Conservation (phyloP, 2,329 filamentous ascomycete genomes). For the Diatrype stigma region DNA sequence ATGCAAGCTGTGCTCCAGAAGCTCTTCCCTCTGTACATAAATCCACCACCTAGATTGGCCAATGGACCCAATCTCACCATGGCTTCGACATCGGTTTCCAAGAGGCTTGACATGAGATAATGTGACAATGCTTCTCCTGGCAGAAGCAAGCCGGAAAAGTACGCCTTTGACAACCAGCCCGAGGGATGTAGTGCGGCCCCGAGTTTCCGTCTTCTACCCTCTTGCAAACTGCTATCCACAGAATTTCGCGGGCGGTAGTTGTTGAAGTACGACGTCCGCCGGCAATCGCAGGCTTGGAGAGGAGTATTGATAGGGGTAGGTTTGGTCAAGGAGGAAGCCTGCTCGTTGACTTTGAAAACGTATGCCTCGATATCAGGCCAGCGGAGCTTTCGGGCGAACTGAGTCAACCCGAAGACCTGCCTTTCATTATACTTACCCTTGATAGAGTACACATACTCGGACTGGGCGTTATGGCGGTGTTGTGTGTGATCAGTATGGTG, state of each 20-base stretch:
- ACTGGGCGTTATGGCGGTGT: slow-evolving; percentile 28
- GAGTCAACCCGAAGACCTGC: slow-evolving; percentile 57
- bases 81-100: slow-evolving; percentile 61
- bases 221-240: slow-evolving; percentile 25
- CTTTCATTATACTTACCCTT: slow-evolving; percentile 52
- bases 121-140: slow-evolving; percentile 61
- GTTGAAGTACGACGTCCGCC: slow-evolving; percentile 45
- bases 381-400: slow-evolving; percentile 58
- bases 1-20: slow-evolving; percentile 67
- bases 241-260: slow-evolving; percentile 17
- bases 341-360: slow-evolving; percentile 44
- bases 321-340: slow-evolving; percentile 39
- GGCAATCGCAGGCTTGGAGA: slow-evolving; percentile 32
- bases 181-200: slow-evolving; percentile 54
- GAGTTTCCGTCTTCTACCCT: slow-evolving; percentile 48
- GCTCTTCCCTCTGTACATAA: slow-evolving; percentile 59
- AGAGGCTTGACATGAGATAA: slow-evolving; percentile 60
- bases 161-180: slow-evolving; percentile 66
- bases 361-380: slow-evolving; percentile 59
- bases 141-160: slow-evolving; percentile 60
- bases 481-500: slow-evolving; percentile 35
- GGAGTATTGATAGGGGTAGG: slow-evolving; percentile 38
- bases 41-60: slow-evolving; percentile 61
- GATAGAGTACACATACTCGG: slow-evolving; percentile 43
- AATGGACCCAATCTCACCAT: slow-evolving; percentile 55